Evolutionary conservation across 495 filamentous ascomycete genomes (phyloP), one percentile per base, ranked within the genome.

Genomic region (Aspergillus sclerotioniger): DNA sequence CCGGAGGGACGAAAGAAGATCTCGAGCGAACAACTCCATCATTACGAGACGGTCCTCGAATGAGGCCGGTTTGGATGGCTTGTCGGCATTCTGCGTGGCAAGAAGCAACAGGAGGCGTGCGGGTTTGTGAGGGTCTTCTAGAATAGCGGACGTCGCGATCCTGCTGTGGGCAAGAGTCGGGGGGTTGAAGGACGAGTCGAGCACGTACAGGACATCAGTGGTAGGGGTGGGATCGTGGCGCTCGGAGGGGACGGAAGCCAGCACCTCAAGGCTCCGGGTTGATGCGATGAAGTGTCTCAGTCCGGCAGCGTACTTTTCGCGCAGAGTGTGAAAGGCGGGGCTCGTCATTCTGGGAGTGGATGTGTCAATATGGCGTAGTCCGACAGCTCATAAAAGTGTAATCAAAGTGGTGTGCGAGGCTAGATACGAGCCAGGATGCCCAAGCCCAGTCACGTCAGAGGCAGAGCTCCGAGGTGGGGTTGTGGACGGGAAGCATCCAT

Each of bases 181-280:
- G 15, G 93, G 93, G 67, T 98, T 98, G 83, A 96, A 98, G 55
- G 89, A 93, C 3, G 92, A 95, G 71, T 98, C 93, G 63, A 98
- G 85, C 60, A 98, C 84, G 70, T 92, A 87, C 62, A 98, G 80
- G 19, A 77, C 77, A 53, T 78, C 74, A 33, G 35, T 62, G 39
- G 41, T 62, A 2, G 47, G 47, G 28, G 52, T 13, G 31, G 65
- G 8, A 8, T 61, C 67, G 17, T 62, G 48, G 41, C 53, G 59
- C 19, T 68, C 50, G 50, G 62, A 35, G 53, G 80, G 67, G 33
- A 86, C 56, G 6, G 83, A 87, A 60, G 79, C 77, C 13, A 90
- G 71, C 52, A 90, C 72, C 48, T 81, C 78, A 53, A 91, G 84
- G 33, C 73, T 75, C 25, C 78, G 75, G 35, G 73, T 58, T 8